Conservation (phyloP, 2,329 filamentous ascomycete genomes). For the Paraphoma chrysanthemicola region DNA sequence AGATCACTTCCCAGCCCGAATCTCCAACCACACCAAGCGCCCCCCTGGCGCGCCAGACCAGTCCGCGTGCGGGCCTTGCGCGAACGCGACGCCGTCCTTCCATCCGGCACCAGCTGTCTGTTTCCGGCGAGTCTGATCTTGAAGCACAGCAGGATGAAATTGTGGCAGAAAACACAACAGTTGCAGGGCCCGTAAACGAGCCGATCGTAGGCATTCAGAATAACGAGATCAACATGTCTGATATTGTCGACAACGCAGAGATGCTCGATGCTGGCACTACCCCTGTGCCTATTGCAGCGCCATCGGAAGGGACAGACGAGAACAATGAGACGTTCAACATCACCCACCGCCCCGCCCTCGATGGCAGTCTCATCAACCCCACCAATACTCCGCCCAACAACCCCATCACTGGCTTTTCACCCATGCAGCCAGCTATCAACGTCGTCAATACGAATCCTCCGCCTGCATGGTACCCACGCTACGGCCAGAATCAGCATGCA, state of each 20-base stretch:
- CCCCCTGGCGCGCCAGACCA: conserved; percentile 41
- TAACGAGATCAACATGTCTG: conserved; percentile 82
- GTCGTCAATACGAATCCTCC: conserved; percentile 77
- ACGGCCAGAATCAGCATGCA: conserved; percentile 74
- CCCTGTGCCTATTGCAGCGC: conserved; percentile 76
- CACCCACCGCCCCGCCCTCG: conserved; percentile 81
- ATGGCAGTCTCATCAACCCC: conserved; percentile 81
- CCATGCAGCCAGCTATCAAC: conserved; percentile 70
- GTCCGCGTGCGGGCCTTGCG: conserved; percentile 55
- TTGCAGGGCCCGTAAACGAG: conserved; percentile 72
- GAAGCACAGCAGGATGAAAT: conserved; percentile 85
- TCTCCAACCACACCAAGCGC: conserved; percentile 59
- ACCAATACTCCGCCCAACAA: conserved; percentile 67
- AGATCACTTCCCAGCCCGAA: conserved; percentile 84
- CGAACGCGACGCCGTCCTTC: conserved; percentile 75
- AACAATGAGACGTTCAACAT: conserved; percentile 85
- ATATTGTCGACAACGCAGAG: conserved; percentile 82
- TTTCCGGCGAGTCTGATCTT: conserved; percentile 79
- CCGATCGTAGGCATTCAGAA: conserved; percentile 81
- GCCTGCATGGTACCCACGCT: conserved; percentile 79
- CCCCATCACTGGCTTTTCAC: conserved; percentile 72
- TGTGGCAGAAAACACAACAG: conserved; percentile 77
- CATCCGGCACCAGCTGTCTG: conserved; percentile 86
- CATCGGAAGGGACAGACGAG: conserved; percentile 83
- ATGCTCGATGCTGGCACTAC: conserved; percentile 76